phyloP scores from a whole-genome alignment of 768 basidiomycete genomes.

The Panaeolus papilionaceus region DNA sequence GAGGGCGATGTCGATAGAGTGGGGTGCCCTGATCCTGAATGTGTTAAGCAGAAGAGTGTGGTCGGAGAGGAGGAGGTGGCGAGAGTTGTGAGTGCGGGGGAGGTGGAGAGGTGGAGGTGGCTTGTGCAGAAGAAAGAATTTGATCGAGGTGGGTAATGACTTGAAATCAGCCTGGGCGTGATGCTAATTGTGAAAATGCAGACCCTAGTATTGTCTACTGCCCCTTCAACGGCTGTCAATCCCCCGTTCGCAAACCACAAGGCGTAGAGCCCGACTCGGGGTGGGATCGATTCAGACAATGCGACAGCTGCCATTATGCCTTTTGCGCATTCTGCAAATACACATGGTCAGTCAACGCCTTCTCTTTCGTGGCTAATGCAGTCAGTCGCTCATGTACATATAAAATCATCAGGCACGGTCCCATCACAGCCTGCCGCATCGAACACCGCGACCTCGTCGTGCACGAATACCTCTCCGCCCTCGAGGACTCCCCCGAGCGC shows the following conservation, averaged over 20 bases:
- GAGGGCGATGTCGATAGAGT: conserved; percentile 80
- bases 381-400: too few species aligned
- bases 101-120: conserved; percentile 76
- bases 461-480: conserved; percentile 64
- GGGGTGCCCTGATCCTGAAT: conserved; percentile 77
- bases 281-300: conserved; percentile 75
- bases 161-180: conserved; percentile 18
- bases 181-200: conserved; percentile 27
- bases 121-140: conserved; percentile 68
- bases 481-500: conserved; percentile 56
- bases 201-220: conserved; percentile 83
- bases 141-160: conserved; percentile 62
- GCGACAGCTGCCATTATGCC: conserved; percentile 69
- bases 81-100: conserved; percentile 65
- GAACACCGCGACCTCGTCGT: conserved; percentile 65
- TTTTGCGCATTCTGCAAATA: conserved; percentile 83
- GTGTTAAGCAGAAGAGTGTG: conserved; percentile 65
- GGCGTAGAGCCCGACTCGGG: conserved; percentile 57
- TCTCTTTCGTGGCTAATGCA: too few species aligned
- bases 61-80: conserved; percentile 73
- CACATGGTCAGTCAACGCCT: conserved; percentile 60
- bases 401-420: conserved; percentile 69
- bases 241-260: conserved; percentile 64
- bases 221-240: conserved; percentile 78
- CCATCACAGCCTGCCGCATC: conserved; percentile 69